These are phyloP conservation scores for Thuja plicata DNA, from an alignment of 83 land plant species.

Conservation along the genomic window DNA sequence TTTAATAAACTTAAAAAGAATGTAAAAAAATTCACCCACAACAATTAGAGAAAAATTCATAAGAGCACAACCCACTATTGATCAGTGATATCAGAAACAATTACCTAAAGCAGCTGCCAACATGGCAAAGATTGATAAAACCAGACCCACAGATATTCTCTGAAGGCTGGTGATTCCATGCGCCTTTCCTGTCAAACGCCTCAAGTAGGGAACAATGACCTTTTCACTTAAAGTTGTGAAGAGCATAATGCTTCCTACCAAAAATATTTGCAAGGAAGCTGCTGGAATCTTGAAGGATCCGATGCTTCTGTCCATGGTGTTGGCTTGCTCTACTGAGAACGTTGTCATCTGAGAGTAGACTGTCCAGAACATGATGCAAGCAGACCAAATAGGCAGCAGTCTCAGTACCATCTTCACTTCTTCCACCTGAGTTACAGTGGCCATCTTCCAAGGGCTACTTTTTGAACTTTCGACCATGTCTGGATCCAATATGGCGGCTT, in stretches of 20 bases:
- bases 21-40: neutral
- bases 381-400: slow-evolving; percentile 56
- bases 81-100: neutral
- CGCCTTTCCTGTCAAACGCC: slow-evolving; percentile 1
- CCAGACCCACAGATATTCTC: slow-evolving; percentile 11
- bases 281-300: slow-evolving; percentile 44
- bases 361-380: slow-evolving; percentile 69
- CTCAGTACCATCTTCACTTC: slow-evolving; percentile 61
- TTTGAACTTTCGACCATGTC: neutral
- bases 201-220: slow-evolving; percentile 43
- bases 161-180: slow-evolving; percentile 15
- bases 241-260: slow-evolving; percentile 57
- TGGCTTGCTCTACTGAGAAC: slow-evolving; percentile 56
- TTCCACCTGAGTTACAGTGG: slow-evolving; percentile 53
- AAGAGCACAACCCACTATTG: neutral
- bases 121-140: slow-evolving; percentile 9
- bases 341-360: slow-evolving; percentile 57
- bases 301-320: slow-evolving; percentile 35
- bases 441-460: slow-evolving; percentile 11
- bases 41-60: neutral
- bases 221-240: slow-evolving; percentile 65
- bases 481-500: slow-evolving; percentile 49
- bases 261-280: slow-evolving; percentile 55
- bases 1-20: neutral
- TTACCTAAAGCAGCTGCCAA: slow-evolving; percentile 3